Percentiles rank a stretch among this genome's conserved stretches.
phyloP scores from a whole-genome alignment of 768 basidiomycete genomes.

The Suillus placidus region DNA sequence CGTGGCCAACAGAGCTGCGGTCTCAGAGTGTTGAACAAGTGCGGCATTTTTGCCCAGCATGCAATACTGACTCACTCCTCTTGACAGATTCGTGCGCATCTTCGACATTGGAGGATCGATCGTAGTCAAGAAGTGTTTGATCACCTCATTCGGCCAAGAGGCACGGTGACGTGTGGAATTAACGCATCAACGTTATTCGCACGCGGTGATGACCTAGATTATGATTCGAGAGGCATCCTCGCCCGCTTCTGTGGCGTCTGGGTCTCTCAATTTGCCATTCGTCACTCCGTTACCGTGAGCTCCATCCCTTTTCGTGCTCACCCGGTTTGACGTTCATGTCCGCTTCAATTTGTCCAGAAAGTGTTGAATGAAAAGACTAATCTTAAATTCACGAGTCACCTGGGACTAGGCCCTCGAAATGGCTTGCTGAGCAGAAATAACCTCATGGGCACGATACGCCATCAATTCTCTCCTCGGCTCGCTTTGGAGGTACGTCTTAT shows the following conservation, averaged over 20 bases:
- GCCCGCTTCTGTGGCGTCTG: slow-evolving; percentile 41
- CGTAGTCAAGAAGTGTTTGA: slow-evolving; percentile 41
- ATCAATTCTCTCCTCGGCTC: slow-evolving; percentile 74
- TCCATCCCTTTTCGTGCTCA: slow-evolving; percentile 9
- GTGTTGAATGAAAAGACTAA: slow-evolving; percentile 49
- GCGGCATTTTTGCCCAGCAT: slow-evolving; percentile 11
- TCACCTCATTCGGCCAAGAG: slow-evolving; percentile 46
- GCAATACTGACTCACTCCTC: background rate
- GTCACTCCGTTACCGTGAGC: slow-evolving; percentile 49
- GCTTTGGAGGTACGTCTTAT: slow-evolving; percentile 43
- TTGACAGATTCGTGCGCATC: slow-evolving; percentile 47
- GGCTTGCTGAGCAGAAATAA: slow-evolving; percentile 36
- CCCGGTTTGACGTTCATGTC: slow-evolving; percentile 21
- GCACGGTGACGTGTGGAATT: slow-evolving; percentile 46
- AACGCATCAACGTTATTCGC: slow-evolving; percentile 54
- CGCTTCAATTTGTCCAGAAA: slow-evolving; percentile 42
- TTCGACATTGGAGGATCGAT: slow-evolving; percentile 44
- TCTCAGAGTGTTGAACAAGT: slow-evolving; percentile 53
- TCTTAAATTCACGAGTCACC: slow-evolving; percentile 42
- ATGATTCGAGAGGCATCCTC: slow-evolving; percentile 30
- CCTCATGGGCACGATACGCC: slow-evolving; percentile 70
- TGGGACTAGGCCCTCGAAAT: slow-evolving; percentile 28
- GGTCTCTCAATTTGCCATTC: slow-evolving; percentile 39
- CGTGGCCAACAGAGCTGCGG: slow-evolving; percentile 49
- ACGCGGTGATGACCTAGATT: slow-evolving; percentile 32